A percentile compares a stretch with the other conserved stretches of the same genome.
Evolutionary conservation across 768 basidiomycete genomes (phyloP).

Genomic region (Boletus insuetus): DNA sequence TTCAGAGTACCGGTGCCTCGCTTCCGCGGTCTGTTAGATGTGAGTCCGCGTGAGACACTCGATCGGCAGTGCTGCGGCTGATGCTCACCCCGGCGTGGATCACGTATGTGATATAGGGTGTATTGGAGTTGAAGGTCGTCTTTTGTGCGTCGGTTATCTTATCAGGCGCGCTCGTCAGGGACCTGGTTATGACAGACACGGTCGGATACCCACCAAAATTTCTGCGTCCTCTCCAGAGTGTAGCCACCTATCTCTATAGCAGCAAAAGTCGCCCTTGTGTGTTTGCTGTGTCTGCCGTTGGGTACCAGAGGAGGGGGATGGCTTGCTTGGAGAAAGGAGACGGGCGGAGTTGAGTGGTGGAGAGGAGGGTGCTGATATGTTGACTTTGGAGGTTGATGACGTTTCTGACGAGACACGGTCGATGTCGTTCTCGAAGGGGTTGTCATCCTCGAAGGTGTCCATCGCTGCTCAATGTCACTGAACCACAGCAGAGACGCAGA

Average conservation of each 20-base stretch:
- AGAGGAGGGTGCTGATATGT: slow-evolving; percentile 53
- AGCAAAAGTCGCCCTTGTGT: slow-evolving; percentile 79
- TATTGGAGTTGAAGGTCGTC: slow-evolving; percentile 83
- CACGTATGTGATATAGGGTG: slow-evolving; percentile 93
- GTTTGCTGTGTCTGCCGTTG: slow-evolving; percentile 50
- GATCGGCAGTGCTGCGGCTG: slow-evolving; percentile 1
- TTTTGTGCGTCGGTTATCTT: slow-evolving; percentile 96
- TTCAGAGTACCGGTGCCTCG: slow-evolving; percentile 92
- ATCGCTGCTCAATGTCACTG: slow-evolving; percentile 8
- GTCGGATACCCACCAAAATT: slow-evolving; percentile 56
- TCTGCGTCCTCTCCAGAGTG: slow-evolving; percentile 83
- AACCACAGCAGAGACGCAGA: not conserved
- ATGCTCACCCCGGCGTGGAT: slow-evolving; percentile 78
- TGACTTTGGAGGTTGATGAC: slow-evolving; percentile 36
- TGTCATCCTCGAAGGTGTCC: slow-evolving; percentile 59
- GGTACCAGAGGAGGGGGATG: slow-evolving; percentile 55
- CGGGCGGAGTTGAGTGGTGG: slow-evolving; percentile 44
- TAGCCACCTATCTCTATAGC: slow-evolving; percentile 67
- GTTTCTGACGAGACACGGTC: slow-evolving; percentile 36
- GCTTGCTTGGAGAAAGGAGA: slow-evolving; percentile 47
- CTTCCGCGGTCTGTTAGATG: slow-evolving; percentile 63
- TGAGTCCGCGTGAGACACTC: slow-evolving; percentile 8
- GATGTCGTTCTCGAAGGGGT: slow-evolving; percentile 56
- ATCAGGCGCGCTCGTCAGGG: slow-evolving; percentile 16
- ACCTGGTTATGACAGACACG: not conserved